A percentile compares a stretch with the other conserved stretches of the same genome.
Evolutionary conservation across 805 yeast genomes (phyloP).

Genomic region (Wickerhamiella qilinensis): DNA sequence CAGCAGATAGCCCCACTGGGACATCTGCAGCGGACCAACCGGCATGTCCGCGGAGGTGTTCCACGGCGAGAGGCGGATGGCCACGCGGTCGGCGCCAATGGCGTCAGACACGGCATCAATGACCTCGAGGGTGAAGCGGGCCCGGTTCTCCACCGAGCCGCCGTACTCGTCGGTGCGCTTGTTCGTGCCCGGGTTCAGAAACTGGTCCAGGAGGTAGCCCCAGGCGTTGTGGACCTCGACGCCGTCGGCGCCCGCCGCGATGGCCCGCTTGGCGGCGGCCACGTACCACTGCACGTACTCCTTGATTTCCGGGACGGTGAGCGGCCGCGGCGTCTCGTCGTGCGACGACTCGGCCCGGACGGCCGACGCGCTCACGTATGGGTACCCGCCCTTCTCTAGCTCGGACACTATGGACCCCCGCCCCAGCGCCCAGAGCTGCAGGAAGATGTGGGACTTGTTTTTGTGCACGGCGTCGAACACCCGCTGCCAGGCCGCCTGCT

Average conservation of each 20-base stretch:
- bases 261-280: conserved; percentile 34
- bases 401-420: conserved; percentile 26
- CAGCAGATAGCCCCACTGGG: conserved; percentile 28
- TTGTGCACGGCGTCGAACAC: conserved; percentile 28
- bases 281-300: conserved; percentile 28
- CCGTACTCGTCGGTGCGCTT: conserved; percentile 48
- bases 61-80: conserved; percentile 27
- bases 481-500: conserved; percentile 8
- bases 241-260: conserved; percentile 41
- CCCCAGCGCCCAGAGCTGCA: conserved; percentile 29
- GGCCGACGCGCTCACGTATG: conserved; percentile 28
- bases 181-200: conserved; percentile 32
- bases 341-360: conserved; percentile 9
- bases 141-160: conserved; percentile 43
- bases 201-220: conserved; percentile 38
- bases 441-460: conserved; percentile 23
- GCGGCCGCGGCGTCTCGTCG: conserved; percentile 16
- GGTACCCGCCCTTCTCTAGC: conserved; percentile 23
- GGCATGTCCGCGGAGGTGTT: conserved; percentile 18
- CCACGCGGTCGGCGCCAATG: conserved; percentile 25
- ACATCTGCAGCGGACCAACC: conserved; percentile 19
- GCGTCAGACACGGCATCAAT: conserved; percentile 26
- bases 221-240: conserved; percentile 53
- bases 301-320: conserved; percentile 28
- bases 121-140: conserved; percentile 32